Evolutionary conservation across 306 rosid genomes (phyloP).

Genomic region (Fragaria iinumae): DNA sequence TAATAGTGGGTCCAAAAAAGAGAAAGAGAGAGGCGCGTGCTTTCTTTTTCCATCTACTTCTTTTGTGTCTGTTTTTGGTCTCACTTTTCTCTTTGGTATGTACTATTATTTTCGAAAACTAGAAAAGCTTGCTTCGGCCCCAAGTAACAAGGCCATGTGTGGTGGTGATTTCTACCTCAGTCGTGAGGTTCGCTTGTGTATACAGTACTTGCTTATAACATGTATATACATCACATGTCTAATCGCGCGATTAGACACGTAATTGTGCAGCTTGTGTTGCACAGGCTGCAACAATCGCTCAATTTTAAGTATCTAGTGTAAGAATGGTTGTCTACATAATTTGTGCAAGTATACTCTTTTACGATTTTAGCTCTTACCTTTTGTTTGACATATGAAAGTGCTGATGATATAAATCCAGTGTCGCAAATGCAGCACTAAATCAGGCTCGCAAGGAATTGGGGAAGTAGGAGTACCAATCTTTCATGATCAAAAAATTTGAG

Average conservation of each 20-base stretch:
- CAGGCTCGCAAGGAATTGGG: neutral
- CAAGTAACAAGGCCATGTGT: neutral
- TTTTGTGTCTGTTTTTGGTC: neutral
- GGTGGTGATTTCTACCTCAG: neutral
- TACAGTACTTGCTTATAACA: neutral
- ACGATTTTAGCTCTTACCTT: no score
- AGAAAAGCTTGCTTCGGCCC: neutral
- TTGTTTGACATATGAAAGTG: no score
- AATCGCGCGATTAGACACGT: neutral
- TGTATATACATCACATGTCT: neutral
- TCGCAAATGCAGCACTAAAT: no score
- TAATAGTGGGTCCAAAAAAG: neutral
- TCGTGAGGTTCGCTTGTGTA: neutral
- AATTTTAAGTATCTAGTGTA: neutral
- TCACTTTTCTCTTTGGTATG: neutral
- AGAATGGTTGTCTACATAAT: neutral
- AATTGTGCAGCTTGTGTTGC: no score
- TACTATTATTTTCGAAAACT: neutral
- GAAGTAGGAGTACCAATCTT: neutral
- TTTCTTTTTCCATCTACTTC: neutral
- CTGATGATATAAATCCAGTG: no score
- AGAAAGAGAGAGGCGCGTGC: neutral
- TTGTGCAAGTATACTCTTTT: no score
- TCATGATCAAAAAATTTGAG: neutral
- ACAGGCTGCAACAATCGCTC: neutral